These are phyloP conservation scores for Sparassis latifolia DNA, from an alignment of 1,284 basidiomycete genomes.

Conservation along the genomic window DNA sequence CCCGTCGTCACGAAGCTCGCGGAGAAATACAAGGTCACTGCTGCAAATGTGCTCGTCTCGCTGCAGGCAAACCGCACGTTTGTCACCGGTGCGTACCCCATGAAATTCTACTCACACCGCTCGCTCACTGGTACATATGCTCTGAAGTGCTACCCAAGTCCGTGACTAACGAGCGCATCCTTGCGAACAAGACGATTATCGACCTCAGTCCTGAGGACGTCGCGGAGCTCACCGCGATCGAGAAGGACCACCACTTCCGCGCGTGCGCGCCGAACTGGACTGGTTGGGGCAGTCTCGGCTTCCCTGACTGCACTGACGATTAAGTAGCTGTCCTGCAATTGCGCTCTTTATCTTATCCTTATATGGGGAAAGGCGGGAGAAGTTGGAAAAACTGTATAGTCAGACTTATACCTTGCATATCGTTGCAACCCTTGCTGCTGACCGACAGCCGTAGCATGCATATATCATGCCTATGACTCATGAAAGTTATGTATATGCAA, in stretches of 20 bases:
- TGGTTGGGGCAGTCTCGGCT: constrained; percentile 55
- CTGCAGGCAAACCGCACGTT: constrained; percentile 58
- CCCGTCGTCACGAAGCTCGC: constrained; percentile 50
- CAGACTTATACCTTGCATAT: too few relatives aligned
- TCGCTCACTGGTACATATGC: constrained; percentile 2
- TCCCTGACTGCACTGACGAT: constrained; percentile 40
- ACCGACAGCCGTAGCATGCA: too few relatives aligned
- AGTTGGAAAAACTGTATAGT: too few relatives aligned
- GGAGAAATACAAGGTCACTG: constrained; percentile 42
- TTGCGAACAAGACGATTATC: constrained; percentile 50
- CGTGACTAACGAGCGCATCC: constrained; percentile 52
- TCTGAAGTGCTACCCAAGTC: constrained; percentile 54
- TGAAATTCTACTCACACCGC: neutral
- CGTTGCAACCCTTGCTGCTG: too few relatives aligned
- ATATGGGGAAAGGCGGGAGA: too few relatives aligned
- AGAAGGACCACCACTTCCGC: constrained; percentile 54
- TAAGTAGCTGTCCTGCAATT: constrained; percentile 13
- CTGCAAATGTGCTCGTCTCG: constrained; percentile 57
- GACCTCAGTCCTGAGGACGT: constrained; percentile 55
- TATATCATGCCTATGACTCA: too few relatives aligned
- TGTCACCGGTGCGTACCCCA: constrained; percentile 37
- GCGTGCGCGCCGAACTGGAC: constrained; percentile 59
- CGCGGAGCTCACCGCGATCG: constrained; percentile 44
- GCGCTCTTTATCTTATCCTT: too few relatives aligned
- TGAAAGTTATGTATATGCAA: too few relatives aligned